Evolutionary conservation across 768 basidiomycete species (phyloP).

Genomic region (Gautieria morchelliformis): DNA sequence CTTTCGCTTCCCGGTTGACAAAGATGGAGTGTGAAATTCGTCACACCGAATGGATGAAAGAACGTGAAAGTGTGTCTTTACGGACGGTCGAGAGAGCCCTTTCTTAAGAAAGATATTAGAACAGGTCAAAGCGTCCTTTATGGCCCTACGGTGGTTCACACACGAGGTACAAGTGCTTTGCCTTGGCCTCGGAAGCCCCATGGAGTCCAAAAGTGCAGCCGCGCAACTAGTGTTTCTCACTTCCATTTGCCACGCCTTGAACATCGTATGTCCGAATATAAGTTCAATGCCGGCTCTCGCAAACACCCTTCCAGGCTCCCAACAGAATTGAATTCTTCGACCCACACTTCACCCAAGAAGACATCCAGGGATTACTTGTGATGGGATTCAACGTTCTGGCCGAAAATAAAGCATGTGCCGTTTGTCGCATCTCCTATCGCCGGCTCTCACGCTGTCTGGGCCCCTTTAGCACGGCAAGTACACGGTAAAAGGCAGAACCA

Average conservation of each 20-base stretch:
- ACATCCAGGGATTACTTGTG: constrained; percentile 37
- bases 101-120: constrained; percentile 22
- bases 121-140: constrained; percentile 26
- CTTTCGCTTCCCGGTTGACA: constrained; percentile 31
- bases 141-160: constrained; percentile 13
- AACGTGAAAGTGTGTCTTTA: constrained; percentile 42
- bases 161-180: constrained; percentile 38
- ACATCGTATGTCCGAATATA: constrained; percentile 46
- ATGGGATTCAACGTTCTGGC: constrained; percentile 27
- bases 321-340: constrained; percentile 49
- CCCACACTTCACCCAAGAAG: constrained; percentile 63
- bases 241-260: constrained; percentile 39
- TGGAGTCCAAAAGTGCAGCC: constrained; percentile 47
- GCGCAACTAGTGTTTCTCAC: constrained; percentile 62
- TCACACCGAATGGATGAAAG: constrained; percentile 42
- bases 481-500: constrained; percentile 33
- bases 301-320: constrained; percentile 30
- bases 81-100: background rate
- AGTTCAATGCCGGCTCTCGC: constrained; percentile 4
- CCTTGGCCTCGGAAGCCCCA: constrained; percentile 69
- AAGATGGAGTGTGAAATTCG: constrained; percentile 37
- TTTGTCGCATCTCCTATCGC: constrained; percentile 10
- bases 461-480: constrained; percentile 25
- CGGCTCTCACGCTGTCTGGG: constrained; percentile 7
- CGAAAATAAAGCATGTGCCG: constrained; percentile 42